phyloP scores from a whole-genome alignment of 179 eudicot genomes.

The Silene coronaria region DNA sequence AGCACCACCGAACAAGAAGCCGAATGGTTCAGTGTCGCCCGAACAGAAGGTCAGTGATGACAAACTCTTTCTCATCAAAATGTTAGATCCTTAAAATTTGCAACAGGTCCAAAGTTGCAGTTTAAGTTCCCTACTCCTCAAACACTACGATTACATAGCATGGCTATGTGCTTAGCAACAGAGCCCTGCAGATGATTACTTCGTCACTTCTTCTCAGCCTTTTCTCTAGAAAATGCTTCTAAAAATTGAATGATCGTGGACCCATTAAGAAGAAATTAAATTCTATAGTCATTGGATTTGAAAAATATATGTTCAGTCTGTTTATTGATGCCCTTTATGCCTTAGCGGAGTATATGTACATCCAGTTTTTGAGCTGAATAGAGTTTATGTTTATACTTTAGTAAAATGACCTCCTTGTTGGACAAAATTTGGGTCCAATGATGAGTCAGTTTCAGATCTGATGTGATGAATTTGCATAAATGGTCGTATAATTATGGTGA shows the following conservation, averaged over 20 bases:
- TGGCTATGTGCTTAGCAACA: neutral
- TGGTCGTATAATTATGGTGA: neutral
- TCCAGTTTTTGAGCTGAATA: slow-evolving; percentile 2
- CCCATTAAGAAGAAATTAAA: neutral
- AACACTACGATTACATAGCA: neutral
- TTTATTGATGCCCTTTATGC: neutral
- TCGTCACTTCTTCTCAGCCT: no score
- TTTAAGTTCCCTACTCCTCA: neutral
- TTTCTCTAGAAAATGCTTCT: no score
- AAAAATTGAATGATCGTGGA: neutral
- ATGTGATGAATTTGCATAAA: neutral
- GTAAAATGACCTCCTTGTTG: neutral
- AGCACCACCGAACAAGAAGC: slow-evolving; percentile 47
- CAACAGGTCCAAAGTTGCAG: neutral
- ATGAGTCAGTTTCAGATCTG: neutral
- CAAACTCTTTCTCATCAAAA: slow-evolving; percentile 3
- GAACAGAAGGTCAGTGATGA: slow-evolving; percentile 72
- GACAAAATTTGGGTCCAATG: neutral
- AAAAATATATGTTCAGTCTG: neutral
- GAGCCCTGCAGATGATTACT: neutral
- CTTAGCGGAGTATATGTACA: neutral
- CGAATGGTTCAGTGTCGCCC: slow-evolving; percentile 50
- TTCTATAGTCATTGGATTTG: neutral
- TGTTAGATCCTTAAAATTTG: neutral
- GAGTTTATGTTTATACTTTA: neutral